Percentiles rank a stretch among this genome's conserved stretches.
Evolutionary conservation across 1,139 yeast genomes (phyloP).

Genomic region (Pichia sp.): DNA sequence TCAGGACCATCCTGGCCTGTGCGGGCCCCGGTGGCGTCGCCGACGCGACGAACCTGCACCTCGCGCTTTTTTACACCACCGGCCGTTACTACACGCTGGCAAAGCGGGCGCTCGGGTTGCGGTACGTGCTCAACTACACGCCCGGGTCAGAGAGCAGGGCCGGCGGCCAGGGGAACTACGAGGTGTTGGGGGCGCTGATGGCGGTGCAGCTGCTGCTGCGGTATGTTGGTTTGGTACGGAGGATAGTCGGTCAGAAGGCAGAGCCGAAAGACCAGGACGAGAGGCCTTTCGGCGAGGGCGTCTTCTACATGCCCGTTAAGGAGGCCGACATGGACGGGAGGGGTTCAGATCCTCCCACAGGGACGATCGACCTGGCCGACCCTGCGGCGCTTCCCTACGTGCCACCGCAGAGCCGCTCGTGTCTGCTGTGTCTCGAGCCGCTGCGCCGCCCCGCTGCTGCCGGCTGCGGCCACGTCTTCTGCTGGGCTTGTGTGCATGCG

Average conservation of each 20-base stretch:
- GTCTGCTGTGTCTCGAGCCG: conserved; percentile 77
- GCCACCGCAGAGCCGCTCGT: conserved; percentile 64
- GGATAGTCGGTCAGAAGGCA: background rate
- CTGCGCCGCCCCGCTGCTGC: conserved; percentile 85
- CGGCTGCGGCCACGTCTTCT: conserved; percentile 86
- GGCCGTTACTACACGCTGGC: conserved; percentile 78
- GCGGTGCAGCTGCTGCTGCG: conserved; percentile 56
- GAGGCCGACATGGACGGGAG: too few relatives aligned
- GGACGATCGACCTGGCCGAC: conserved; percentile 52
- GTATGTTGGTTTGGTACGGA: conserved; percentile 21
- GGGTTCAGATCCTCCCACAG: too few relatives aligned
- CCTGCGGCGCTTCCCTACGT: conserved; percentile 59
- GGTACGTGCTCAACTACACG: conserved; percentile 71
- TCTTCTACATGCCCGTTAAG: too few relatives aligned
- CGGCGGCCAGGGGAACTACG: conserved; percentile 65
- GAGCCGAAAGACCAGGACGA: too few relatives aligned
- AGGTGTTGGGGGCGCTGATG: conserved; percentile 69
- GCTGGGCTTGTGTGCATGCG: conserved; percentile 87
- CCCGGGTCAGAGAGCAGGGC: conserved; percentile 35
- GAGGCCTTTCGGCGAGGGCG: too few relatives aligned
- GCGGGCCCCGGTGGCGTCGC: conserved; percentile 42
- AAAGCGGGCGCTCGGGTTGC: conserved; percentile 71
- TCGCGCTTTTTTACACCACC: conserved; percentile 75
- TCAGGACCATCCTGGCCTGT: conserved; percentile 11
- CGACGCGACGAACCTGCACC: conserved; percentile 61